A percentile compares a stretch with the other conserved stretches of the same genome.
These are phyloP conservation scores for Aspergillus viridinutans DNA, from an alignment of 2,329 filamentous ascomycete genomes.

Conservation along the genomic window DNA sequence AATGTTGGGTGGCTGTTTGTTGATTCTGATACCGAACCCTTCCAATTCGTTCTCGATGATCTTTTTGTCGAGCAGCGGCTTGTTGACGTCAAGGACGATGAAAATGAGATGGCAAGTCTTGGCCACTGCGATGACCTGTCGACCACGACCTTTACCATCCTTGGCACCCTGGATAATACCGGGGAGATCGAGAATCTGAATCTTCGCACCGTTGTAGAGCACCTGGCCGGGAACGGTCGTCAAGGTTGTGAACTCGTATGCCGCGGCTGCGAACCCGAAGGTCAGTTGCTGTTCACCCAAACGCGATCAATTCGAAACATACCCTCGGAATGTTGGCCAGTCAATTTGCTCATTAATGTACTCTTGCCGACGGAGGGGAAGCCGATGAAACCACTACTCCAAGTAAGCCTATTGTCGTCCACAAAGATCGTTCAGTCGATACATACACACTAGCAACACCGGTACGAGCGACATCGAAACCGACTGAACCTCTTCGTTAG, in stretches of 20 bases:
- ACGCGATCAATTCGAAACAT: background rate
- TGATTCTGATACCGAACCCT: constrained; percentile 95
- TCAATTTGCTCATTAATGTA: constrained; percentile 91
- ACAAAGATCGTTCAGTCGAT: background rate
- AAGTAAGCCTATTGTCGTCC: constrained; percentile 10
- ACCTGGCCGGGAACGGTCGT: constrained; percentile 97
- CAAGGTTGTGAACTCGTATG: constrained; percentile 97
- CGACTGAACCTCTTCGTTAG: constrained; percentile 47
- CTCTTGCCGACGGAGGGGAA: constrained; percentile 98
- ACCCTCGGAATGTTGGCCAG: constrained; percentile 90
- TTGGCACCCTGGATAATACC: constrained; percentile 99
- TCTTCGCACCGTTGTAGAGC: constrained; percentile 90
- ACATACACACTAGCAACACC: constrained; percentile 84
- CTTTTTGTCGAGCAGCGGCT: constrained; percentile 93
- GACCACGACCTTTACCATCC: constrained; percentile 93
- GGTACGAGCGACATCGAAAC: constrained; percentile 96
- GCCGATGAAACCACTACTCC: constrained; percentile 73
- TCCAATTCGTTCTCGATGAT: constrained; percentile 94
- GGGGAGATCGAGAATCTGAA: constrained; percentile 96
- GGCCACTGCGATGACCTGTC: constrained; percentile 96
- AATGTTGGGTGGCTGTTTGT: constrained; percentile 95
- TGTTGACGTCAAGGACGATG: constrained; percentile 97
- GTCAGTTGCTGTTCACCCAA: constrained; percentile 11
- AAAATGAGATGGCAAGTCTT: constrained; percentile 99
- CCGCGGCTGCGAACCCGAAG: constrained; percentile 57